These are phyloP conservation scores for Cutaneotrichosporon sp. DNA, from an alignment of 1,284 basidiomycete species.

Conservation along the genomic window DNA sequence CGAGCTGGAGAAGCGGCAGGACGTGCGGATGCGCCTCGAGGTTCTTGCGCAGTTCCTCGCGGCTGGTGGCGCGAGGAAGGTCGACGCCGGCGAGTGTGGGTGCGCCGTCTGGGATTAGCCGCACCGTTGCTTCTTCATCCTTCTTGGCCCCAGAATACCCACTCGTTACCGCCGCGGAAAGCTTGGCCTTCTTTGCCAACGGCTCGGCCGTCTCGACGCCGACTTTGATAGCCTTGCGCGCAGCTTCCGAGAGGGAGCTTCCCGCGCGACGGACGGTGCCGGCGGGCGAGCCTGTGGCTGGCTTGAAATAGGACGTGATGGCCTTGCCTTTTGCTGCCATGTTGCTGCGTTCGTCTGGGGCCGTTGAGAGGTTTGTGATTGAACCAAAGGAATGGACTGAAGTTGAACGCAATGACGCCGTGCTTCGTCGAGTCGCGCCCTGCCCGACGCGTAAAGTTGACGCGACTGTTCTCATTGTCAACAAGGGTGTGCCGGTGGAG, in stretches of 20 bases:
- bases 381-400: too few relatives aligned
- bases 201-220: slow-evolving; percentile 6
- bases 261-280: not conserved
- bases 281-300: not conserved
- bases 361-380: not conserved
- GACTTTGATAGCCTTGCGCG: slow-evolving; percentile 23
- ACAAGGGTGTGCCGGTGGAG: too few relatives aligned
- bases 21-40: slow-evolving; percentile 24
- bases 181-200: slow-evolving; percentile 6
- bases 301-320: slow-evolving; percentile 19
- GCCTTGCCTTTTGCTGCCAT: slow-evolving; percentile 17
- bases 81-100: not conserved
- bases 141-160: not conserved
- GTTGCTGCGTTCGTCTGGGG: not conserved
- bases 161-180: not conserved
- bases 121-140: not conserved
- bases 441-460: not conserved
- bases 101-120: too few relatives aligned
- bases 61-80: slow-evolving; percentile 16
- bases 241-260: slow-evolving; percentile 20
- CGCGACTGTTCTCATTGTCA: too few relatives aligned
- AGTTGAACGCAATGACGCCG: not conserved
- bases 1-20: slow-evolving; percentile 33
- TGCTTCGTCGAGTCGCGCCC: not conserved
- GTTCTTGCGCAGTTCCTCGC: slow-evolving; percentile 27